phyloP scores from a whole-genome alignment of 495 filamentous ascomycete genomes.

The Penicillium silybi region DNA sequence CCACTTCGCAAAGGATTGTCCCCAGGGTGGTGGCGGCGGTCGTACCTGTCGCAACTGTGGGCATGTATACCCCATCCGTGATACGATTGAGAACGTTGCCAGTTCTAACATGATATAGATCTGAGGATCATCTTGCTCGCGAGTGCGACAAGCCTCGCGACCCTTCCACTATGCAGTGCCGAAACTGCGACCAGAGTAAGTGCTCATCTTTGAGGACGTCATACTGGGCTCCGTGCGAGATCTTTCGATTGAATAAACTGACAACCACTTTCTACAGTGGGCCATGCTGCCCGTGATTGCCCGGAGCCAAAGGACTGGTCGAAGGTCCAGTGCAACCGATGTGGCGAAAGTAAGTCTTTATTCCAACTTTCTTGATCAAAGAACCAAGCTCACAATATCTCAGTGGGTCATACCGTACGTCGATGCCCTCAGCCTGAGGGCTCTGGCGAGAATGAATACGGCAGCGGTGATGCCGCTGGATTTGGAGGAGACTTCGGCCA shows the following conservation, averaged over 20 bases:
- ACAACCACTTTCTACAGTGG: slow-evolving; percentile 33
- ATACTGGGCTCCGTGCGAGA: background rate
- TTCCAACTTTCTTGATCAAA: background rate
- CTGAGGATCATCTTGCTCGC: slow-evolving; percentile 50
- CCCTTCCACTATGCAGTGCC: slow-evolving; percentile 51
- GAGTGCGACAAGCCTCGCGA: slow-evolving; percentile 55
- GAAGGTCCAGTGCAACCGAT: slow-evolving; percentile 72
- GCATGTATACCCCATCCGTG: slow-evolving; percentile 24
- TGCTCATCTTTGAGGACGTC: background rate
- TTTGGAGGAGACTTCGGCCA: too few species aligned
- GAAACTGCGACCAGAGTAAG: slow-evolving; percentile 63
- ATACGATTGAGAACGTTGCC: background rate
- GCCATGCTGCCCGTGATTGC: slow-evolving; percentile 72
- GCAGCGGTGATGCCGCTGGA: background rate
- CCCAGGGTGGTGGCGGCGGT: slow-evolving; percentile 42
- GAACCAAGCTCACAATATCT: slow-evolving; percentile 11
- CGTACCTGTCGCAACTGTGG: slow-evolving; percentile 63
- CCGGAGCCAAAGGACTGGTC: slow-evolving; percentile 71
- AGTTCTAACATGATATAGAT: slow-evolving; percentile 24
- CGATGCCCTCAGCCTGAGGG: slow-evolving; percentile 51
- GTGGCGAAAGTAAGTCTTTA: slow-evolving; percentile 57
- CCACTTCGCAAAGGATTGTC: slow-evolving; percentile 83
- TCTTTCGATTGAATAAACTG: background rate
- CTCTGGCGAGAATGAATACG: slow-evolving; percentile 10
- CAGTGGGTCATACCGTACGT: slow-evolving; percentile 64